These are phyloP conservation scores for Acanthamoeba castellanii DNA, from an alignment of 208 protist species.

Conservation along the genomic window DNA sequence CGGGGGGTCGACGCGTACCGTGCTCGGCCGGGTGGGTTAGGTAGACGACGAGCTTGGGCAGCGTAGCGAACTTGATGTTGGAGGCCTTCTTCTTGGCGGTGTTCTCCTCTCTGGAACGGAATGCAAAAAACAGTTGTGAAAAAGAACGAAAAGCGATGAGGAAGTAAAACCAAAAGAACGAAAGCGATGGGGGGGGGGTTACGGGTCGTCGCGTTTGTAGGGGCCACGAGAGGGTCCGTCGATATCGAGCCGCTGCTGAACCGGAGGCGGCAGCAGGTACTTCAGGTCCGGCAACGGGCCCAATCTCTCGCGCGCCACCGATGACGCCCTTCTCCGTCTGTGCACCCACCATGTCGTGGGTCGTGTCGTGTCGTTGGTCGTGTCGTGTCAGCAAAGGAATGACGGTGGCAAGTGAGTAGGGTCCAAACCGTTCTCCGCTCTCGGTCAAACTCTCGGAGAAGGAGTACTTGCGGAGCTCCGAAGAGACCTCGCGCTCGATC, in stretches of 20 bases:
- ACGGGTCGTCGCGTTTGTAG: conserved; percentile 22
- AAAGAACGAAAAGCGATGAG: too few relatives aligned
- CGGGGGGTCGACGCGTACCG: background rate
- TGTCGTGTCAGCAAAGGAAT: background rate
- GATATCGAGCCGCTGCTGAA: background rate
- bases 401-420: background rate
- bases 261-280: conserved; percentile 35
- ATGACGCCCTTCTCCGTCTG: background rate
- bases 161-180: too few relatives aligned
- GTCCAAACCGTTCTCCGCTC: background rate
- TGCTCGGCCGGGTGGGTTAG: conserved; percentile 24
- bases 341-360: too few relatives aligned
- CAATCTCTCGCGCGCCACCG: background rate
- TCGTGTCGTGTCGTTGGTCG: too few relatives aligned
- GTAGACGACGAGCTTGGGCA: conserved; percentile 48
- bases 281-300: conserved; percentile 47
- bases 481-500: background rate
- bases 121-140: too few relatives aligned
- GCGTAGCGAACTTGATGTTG: conserved; percentile 30
- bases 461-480: conserved; percentile 1
- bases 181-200: background rate
- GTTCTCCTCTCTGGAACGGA: background rate
- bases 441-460: conserved; percentile 13
- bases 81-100: background rate
- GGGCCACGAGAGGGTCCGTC: background rate